Conservation (phyloP, 2,329 filamentous ascomycete species). For the Colletotrichum camelliae region DNA sequence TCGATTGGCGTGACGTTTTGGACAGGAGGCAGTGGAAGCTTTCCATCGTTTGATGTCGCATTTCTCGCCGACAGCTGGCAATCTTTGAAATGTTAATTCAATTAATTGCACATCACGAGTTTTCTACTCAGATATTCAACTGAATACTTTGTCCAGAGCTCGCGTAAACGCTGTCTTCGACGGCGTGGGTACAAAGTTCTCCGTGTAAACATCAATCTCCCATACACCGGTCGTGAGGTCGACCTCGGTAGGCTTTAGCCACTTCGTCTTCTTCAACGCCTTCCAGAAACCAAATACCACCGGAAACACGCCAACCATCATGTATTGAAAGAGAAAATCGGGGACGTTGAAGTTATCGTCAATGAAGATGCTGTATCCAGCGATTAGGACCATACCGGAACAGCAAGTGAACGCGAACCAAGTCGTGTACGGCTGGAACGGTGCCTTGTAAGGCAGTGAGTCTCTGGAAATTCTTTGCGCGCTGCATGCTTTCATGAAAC, state of each 20-base stretch:
- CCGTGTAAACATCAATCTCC: not conserved
- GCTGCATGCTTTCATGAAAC: not conserved
- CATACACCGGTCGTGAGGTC: not conserved
- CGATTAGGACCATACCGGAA: not conserved
- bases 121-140: no score
- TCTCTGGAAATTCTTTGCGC: not conserved
- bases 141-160: not conserved
- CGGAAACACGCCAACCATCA: not conserved
- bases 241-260: not conserved
- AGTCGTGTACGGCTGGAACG: not conserved
- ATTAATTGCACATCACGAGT: no score
- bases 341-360: not conserved
- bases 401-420: not conserved
- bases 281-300: not conserved
- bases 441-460: not conserved
- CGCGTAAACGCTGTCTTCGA: not conserved
- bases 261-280: not conserved
- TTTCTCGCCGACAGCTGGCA: not conserved
- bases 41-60: not conserved
- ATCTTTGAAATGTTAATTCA: no score
- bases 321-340: not conserved
- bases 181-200: not conserved
- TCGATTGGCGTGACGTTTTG: not conserved
- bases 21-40: not conserved
- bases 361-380: not conserved